Percentiles rank a stretch among this genome's conserved stretches.
phyloP scores from a whole-genome alignment of 495 filamentous ascomycete species.

The Hypoxylon rickii region DNA sequence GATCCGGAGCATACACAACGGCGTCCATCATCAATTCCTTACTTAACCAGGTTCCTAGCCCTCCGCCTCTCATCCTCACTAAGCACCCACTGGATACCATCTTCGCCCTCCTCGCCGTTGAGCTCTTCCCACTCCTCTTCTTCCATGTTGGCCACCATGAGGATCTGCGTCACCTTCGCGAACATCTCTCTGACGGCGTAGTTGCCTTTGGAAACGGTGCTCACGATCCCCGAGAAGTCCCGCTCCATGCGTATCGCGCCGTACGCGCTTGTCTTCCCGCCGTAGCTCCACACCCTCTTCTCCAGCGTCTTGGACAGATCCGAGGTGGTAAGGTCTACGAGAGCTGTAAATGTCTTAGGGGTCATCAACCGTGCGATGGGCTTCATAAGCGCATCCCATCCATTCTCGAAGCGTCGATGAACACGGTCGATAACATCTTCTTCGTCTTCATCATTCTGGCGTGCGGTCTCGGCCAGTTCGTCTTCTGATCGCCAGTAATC shows the following conservation, averaged over 20 bases:
- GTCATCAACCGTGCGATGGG: conserved; percentile 89
- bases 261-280: conserved; percentile 77
- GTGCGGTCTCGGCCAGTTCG: conserved; percentile 53
- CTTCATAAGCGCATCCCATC: conserved; percentile 82
- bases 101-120: conserved; percentile 43
- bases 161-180: conserved; percentile 78
- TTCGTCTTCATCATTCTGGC: conserved; percentile 56
- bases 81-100: conserved; percentile 58
- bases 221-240: conserved; percentile 80
- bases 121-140: conserved; percentile 94
- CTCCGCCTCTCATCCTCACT: conserved; percentile 58
- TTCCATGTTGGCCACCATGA: conserved; percentile 92
- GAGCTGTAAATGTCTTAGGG: conserved; percentile 65
- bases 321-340: conserved; percentile 71
- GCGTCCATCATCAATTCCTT: conserved; percentile 16
- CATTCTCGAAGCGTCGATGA: conserved; percentile 72
- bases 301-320: conserved; percentile 79
- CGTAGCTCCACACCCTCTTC: conserved; percentile 86
- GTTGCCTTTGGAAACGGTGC: conserved; percentile 72
- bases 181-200: conserved; percentile 85
- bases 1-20: not conserved
- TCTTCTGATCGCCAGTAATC: conserved; percentile 70
- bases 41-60: conserved; percentile 55
- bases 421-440: conserved; percentile 63
- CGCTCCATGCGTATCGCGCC: conserved; percentile 88